Conservation (phyloP, 2,329 filamentous ascomycete genomes). For the Stachybotrys elegans region DNA sequence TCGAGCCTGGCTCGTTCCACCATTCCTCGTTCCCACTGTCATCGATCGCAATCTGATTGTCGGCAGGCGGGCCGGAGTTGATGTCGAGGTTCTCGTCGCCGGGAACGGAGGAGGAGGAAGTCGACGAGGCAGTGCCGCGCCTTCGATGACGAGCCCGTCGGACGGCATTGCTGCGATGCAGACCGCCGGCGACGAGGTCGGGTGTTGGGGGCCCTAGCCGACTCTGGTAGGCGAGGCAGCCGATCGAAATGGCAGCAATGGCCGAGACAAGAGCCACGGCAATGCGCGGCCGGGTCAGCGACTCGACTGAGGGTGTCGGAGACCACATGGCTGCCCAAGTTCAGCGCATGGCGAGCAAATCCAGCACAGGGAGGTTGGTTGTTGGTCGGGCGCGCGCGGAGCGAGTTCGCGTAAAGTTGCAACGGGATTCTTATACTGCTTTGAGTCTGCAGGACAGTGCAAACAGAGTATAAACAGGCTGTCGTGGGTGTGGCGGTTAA, state of each 20-base stretch:
- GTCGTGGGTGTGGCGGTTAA: too few species aligned
- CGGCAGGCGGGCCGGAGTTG: slow-evolving; percentile 31
- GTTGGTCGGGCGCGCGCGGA: too few species aligned
- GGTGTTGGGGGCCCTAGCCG: slow-evolving; percentile 15
- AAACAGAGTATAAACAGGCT: too few species aligned
- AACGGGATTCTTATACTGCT: too few species aligned
- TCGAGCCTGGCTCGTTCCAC: slow-evolving; percentile 41
- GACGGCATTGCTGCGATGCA: slow-evolving; percentile 65
- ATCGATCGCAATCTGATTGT: slow-evolving; percentile 32
- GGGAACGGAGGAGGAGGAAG: slow-evolving; percentile 28
- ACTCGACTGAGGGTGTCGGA: slow-evolving; percentile 46
- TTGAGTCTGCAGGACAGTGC: too few species aligned
- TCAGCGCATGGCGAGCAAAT: not conserved
- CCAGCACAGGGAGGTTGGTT: too few species aligned
- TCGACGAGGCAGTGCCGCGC: slow-evolving; percentile 61
- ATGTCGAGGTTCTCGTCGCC: slow-evolving; percentile 37
- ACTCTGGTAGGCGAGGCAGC: slow-evolving; percentile 52
- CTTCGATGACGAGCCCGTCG: slow-evolving; percentile 55
- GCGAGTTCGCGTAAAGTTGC: too few species aligned
- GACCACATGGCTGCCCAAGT: slow-evolving; percentile 37
- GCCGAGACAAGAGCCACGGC: slow-evolving; percentile 52
- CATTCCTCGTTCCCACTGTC: slow-evolving; percentile 38
- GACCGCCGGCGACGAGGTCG: slow-evolving; percentile 22
- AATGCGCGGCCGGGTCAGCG: slow-evolving; percentile 48
- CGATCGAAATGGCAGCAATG: slow-evolving; percentile 49